Conservation (phyloP, 2,329 filamentous ascomycete genomes). For the Colletotrichum truncatum region DNA sequence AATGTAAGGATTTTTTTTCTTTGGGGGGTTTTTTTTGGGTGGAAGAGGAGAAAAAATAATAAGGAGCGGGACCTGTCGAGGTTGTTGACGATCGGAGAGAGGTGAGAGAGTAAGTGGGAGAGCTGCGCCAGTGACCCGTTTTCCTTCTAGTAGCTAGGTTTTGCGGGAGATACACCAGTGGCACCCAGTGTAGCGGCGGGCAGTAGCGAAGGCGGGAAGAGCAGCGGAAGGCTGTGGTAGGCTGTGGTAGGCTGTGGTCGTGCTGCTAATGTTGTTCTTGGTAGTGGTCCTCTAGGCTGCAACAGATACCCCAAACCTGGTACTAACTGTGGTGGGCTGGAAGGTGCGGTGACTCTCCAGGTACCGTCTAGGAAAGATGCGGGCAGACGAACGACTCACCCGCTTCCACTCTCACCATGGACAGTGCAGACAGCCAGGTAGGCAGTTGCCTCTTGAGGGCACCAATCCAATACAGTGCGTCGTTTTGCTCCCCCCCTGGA, state of each 20-base stretch:
- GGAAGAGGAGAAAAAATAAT: background rate
- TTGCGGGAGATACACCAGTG: constrained; percentile 3
- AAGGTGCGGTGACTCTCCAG: background rate
- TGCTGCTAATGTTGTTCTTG: too few relatives aligned
- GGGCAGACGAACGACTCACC: background rate
- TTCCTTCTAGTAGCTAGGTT: background rate
- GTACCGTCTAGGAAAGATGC: background rate
- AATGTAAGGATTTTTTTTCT: background rate
- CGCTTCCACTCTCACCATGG: too few relatives aligned
- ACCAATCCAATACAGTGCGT: background rate
- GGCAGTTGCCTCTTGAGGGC: too few relatives aligned
- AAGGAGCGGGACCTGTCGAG: constrained; percentile 20
- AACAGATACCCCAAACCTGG: too few relatives aligned
- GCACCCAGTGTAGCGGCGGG: background rate
- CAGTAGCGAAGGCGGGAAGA: background rate
- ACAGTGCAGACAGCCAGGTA: background rate
- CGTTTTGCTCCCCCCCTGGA: background rate
- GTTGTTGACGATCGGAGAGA: constrained; percentile 21
- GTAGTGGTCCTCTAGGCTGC: too few relatives aligned
- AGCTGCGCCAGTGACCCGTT: background rate
- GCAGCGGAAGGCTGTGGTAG: background rate
- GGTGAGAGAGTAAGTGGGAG: background rate
- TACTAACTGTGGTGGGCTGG: background rate
- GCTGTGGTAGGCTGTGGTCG: too few relatives aligned
- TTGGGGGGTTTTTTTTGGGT: background rate